These are phyloP conservation scores for Infundibulicybe gibba DNA, from an alignment of 768 basidiomycete genomes.

Conservation along the genomic window DNA sequence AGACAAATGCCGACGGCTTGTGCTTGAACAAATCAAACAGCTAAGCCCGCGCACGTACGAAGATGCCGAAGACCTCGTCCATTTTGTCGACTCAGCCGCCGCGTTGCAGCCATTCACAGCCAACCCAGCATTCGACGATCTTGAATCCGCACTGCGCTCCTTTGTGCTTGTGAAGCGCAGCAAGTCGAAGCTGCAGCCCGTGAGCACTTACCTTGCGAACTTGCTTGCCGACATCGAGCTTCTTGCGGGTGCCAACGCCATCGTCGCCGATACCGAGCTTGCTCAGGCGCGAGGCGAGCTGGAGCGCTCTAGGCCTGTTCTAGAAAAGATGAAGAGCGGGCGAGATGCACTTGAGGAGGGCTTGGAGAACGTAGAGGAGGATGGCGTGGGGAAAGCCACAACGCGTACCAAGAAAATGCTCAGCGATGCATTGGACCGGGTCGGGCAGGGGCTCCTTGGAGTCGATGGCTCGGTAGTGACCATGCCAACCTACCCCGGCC, in stretches of 20 bases:
- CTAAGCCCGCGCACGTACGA: constrained; percentile 91
- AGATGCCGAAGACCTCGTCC: constrained; percentile 89
- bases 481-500: constrained; percentile 81
- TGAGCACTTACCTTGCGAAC: constrained; percentile 85
- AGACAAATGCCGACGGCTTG: constrained; percentile 81
- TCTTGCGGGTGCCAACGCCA: constrained; percentile 79
- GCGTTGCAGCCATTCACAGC: constrained; percentile 64
- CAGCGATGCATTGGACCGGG: constrained; percentile 64
- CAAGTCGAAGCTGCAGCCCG: constrained; percentile 95
- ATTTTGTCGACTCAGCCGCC: constrained; percentile 92
- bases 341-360: constrained; percentile 75
- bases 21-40: constrained; percentile 92
- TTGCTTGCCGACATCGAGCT: constrained; percentile 89
- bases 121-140: constrained; percentile 75
- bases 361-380: constrained; percentile 79
- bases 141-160: constrained; percentile 86
- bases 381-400: constrained; percentile 50
- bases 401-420: constrained; percentile 57
- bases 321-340: constrained; percentile 82
- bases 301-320: constrained; percentile 65
- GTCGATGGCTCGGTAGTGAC: constrained; percentile 39
- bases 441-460: constrained; percentile 73
- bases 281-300: constrained; percentile 71
- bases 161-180: constrained; percentile 95
- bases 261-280: constrained; percentile 80